These are phyloP conservation scores for Neonothopanus nambi DNA, from an alignment of 1,284 basidiomycete genomes.

Conservation along the genomic window DNA sequence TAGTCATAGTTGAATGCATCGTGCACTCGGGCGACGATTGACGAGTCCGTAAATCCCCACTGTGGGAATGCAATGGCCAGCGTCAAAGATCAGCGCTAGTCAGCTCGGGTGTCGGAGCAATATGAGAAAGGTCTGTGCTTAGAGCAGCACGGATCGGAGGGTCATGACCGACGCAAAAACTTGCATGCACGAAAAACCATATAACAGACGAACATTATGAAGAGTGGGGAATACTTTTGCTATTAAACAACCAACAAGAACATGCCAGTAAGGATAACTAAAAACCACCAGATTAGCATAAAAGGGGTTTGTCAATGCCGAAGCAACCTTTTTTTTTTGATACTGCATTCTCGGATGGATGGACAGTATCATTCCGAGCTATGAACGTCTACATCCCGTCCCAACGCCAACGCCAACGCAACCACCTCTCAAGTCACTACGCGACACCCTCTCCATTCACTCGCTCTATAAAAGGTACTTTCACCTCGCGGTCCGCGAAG, in stretches of 20 bases:
- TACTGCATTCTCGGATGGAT: not conserved
- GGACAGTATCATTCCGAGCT: not conserved
- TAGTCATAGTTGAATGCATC: too few relatives aligned
- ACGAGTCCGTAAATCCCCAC: too few relatives aligned
- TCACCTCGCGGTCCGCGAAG: not conserved
- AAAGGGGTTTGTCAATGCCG: not conserved
- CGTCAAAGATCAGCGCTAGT: too few relatives aligned
- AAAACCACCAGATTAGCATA: constrained; percentile 5
- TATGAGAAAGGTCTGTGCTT: too few relatives aligned
- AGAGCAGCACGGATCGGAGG: too few relatives aligned
- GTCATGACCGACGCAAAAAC: too few relatives aligned
- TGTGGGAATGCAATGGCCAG: too few relatives aligned
- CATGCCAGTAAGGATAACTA: not conserved
- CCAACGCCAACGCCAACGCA: too few relatives aligned
- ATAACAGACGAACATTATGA: not conserved
- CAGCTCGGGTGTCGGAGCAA: too few relatives aligned
- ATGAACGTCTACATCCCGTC: too few relatives aligned
- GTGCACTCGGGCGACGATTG: too few relatives aligned
- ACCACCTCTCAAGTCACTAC: not conserved
- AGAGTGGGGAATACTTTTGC: constrained; percentile 5
- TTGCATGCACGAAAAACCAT: not conserved
- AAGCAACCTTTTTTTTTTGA: constrained; percentile 5
- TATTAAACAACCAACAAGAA: not conserved
- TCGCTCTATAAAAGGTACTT: not conserved
- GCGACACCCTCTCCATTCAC: not conserved